A percentile compares a stretch with the other conserved stretches of the same genome.
Evolutionary conservation across 1,139 yeast species (phyloP).

Genomic region (Barnettozyma hawaiiensis): DNA sequence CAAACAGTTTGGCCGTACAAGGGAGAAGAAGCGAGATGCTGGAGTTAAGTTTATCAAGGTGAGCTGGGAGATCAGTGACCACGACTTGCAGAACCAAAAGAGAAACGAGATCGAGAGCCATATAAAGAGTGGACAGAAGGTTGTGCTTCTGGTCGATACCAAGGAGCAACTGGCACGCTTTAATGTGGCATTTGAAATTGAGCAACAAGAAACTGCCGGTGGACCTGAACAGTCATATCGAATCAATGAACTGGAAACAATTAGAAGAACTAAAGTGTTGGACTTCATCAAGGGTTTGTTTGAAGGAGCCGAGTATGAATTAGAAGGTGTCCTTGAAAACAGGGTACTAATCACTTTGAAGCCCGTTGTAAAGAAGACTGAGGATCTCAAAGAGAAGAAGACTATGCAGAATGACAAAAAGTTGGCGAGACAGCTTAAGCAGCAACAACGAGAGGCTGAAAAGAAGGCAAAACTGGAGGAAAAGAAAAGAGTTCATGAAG

Average conservation of each 20-base stretch:
- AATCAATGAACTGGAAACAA: constrained; percentile 18
- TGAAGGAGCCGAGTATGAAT: constrained; percentile 29
- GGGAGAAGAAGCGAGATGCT: constrained; percentile 27
- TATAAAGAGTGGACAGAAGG: constrained; percentile 34
- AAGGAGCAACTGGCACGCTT: constrained; percentile 21
- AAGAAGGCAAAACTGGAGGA: constrained; percentile 17
- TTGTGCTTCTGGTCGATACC: constrained; percentile 31
- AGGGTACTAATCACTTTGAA: constrained; percentile 27
- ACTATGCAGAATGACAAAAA: constrained; percentile 18
- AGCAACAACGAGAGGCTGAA: constrained; percentile 20
- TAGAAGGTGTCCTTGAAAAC: constrained; percentile 28
- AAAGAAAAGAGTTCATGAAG: constrained; percentile 14
- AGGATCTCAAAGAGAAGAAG: constrained; percentile 24
- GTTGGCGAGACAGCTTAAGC: constrained; percentile 20
- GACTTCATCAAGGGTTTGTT: constrained; percentile 30
- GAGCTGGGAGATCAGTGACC: constrained; percentile 40
- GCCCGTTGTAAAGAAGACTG: constrained; percentile 25
- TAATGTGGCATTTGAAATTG: constrained; percentile 11
- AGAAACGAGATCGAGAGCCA: constrained; percentile 36
- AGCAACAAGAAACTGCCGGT: background rate
- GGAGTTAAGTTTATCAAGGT: constrained; percentile 35
- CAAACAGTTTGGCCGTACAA: constrained; percentile 26
- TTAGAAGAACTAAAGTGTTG: constrained; percentile 26
- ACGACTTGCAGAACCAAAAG: constrained; percentile 40
- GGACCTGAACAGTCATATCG: constrained; percentile 11